Conservation (phyloP, 768 basidiomycete genomes). For the Pseudohyphozyma bogoriensis region DNA sequence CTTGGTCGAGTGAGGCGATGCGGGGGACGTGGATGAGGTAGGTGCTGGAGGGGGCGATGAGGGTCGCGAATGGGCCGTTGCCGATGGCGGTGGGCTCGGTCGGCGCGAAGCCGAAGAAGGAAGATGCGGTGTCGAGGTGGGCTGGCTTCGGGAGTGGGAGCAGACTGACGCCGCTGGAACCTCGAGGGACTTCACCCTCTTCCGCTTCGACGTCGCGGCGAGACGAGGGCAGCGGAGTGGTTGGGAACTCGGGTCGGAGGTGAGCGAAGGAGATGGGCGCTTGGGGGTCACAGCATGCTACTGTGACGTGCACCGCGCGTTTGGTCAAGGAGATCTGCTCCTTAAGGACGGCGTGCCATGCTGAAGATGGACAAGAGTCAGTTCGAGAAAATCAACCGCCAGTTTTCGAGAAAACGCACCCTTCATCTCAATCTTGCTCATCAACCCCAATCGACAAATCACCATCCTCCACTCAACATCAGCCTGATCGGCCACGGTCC, state of each 20-base stretch:
- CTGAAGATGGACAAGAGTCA: not conserved
- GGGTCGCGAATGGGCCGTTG: not conserved
- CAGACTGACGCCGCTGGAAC: too few species aligned
- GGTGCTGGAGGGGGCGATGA: constrained; percentile 15
- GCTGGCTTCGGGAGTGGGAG: not conserved
- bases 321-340: constrained; percentile 1
- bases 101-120: constrained; percentile 22
- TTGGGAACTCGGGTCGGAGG: not conserved
- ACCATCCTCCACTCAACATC: constrained; percentile 28
- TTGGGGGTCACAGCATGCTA: constrained; percentile 11
- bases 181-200: constrained; percentile 10
- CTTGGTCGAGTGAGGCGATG: constrained; percentile 8
- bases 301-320: constrained; percentile 13
- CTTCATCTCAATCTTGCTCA: constrained; percentile 7
- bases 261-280: constrained; percentile 9
- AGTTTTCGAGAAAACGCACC: not conserved
- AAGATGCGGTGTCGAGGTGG: constrained; percentile 13
- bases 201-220: constrained; percentile 2
- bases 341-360: constrained; percentile 22
- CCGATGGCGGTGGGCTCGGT: constrained; percentile 16
- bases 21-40: constrained; percentile 23
- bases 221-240: not conserved
- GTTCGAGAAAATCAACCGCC: too few species aligned
- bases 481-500: constrained; percentile 2
- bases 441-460: constrained; percentile 14